These are phyloP conservation scores for Colletotrichum sp. DNA, from an alignment of 2,329 filamentous ascomycete species.

Conservation along the genomic window DNA sequence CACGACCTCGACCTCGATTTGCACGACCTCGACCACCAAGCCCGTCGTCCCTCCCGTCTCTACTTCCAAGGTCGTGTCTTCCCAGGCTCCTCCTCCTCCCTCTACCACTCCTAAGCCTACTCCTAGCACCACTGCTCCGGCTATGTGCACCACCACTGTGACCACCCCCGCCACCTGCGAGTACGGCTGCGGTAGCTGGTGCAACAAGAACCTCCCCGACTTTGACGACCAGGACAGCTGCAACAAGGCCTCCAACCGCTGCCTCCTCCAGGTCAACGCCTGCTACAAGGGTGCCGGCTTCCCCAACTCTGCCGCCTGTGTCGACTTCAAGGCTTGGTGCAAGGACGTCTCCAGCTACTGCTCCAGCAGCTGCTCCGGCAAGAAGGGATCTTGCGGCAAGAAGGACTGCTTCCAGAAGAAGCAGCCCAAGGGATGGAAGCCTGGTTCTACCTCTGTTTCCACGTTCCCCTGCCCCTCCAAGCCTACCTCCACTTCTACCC, in stretches of 20 bases:
- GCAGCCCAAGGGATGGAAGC: conserved; percentile 39
- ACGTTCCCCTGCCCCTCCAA: conserved; percentile 27
- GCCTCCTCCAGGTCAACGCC: conserved; percentile 50
- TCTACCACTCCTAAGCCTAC: conserved; percentile 24
- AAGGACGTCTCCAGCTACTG: conserved; percentile 50
- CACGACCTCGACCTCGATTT: conserved; percentile 1
- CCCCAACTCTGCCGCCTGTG: conserved; percentile 52
- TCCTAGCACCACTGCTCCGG: conserved; percentile 38
- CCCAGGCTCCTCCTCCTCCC: conserved; percentile 3
- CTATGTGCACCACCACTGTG: conserved; percentile 54
- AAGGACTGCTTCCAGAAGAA: conserved; percentile 45
- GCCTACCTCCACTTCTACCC: conserved; percentile 28
- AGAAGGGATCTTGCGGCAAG: conserved; percentile 44
- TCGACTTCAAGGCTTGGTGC: conserved; percentile 57
- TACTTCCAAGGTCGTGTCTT: not conserved
- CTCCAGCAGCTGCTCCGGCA: conserved; percentile 35
- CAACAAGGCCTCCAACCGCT: conserved; percentile 45
- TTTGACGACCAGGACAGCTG: conserved; percentile 50
- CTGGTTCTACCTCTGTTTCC: conserved; percentile 31
- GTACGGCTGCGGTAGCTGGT: conserved; percentile 61
- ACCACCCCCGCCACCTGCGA: conserved; percentile 54
- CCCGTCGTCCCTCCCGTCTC: conserved; percentile 4
- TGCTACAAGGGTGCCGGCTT: conserved; percentile 59
- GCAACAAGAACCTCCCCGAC: conserved; percentile 52
- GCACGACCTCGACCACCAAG: conserved; percentile 11